Conservation (phyloP, 805 yeast genomes). For the Schizosaccharomyces osmophilus region DNA sequence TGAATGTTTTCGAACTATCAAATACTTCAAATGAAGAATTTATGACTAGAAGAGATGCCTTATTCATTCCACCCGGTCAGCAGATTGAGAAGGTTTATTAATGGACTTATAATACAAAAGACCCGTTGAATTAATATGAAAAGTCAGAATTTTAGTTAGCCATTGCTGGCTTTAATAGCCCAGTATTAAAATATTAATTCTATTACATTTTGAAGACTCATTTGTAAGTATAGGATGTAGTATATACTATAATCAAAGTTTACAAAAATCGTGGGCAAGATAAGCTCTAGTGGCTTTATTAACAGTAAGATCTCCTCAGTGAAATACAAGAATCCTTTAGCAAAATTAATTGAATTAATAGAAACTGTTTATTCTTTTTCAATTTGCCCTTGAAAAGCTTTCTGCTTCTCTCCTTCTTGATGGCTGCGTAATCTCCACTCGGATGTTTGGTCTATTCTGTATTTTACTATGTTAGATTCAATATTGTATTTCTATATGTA, state of each 20-base stretch:
- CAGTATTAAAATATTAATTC: too few species aligned
- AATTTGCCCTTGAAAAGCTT: neutral
- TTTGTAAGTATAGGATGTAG: too few species aligned
- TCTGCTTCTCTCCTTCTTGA: neutral
- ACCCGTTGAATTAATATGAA: too few species aligned
- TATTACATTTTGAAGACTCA: too few species aligned
- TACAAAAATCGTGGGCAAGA: too few species aligned
- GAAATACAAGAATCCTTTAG: too few species aligned
- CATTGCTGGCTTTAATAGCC: too few species aligned
- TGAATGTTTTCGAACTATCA: conserved; percentile 20
- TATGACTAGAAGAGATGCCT: neutral
- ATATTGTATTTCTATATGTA: too few species aligned
- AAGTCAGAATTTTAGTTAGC: too few species aligned
- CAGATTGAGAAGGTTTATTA: neutral
- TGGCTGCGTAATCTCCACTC: neutral
- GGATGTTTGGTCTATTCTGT: neutral
- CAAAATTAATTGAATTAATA: neutral
- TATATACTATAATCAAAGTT: too few species aligned
- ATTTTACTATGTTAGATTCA: neutral
- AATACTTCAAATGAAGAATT: conserved; percentile 27
- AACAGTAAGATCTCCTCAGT: too few species aligned
- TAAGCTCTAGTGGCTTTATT: too few species aligned
- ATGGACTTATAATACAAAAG: neutral
- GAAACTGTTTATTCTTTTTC: neutral
- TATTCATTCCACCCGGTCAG: neutral